A percentile compares a stretch with the other conserved stretches of the same genome.
Evolutionary conservation across 179 eudicot species (phyloP).

Genomic region (Beta corolliflora): DNA sequence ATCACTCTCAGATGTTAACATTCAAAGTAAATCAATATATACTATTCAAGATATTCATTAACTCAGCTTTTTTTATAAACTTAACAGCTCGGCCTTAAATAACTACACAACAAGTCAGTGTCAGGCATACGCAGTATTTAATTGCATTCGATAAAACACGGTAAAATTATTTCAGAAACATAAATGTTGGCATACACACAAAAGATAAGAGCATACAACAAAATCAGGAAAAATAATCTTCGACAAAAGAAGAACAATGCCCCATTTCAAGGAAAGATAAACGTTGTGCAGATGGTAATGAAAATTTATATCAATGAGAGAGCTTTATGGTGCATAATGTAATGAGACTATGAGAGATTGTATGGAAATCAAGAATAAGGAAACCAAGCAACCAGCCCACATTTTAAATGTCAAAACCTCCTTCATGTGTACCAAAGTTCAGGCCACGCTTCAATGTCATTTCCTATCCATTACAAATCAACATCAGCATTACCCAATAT

Average conservation of each 20-base stretch:
- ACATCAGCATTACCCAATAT: not conserved
- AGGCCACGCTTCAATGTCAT: not conserved
- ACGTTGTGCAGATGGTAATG: not conserved
- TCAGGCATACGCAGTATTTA: too few relatives aligned
- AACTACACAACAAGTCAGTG: too few relatives aligned
- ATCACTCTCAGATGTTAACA: not conserved
- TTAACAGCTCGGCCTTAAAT: too few relatives aligned
- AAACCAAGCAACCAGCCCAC: not conserved
- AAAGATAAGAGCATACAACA: not conserved
- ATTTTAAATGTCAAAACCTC: not conserved
- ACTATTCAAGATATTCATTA: not conserved
- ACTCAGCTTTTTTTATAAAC: not conserved
- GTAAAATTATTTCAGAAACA: too few relatives aligned
- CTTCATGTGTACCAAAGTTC: not conserved
- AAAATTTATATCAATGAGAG: not conserved
- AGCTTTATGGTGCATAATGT: not conserved
- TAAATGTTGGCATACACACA: too few relatives aligned
- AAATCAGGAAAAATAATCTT: not conserved
- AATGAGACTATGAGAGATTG: not conserved
- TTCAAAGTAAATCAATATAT: not conserved
- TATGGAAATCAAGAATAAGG: not conserved
- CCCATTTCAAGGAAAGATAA: not conserved
- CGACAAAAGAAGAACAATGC: not conserved
- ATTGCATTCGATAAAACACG: too few relatives aligned
- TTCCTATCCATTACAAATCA: not conserved